phyloP scores from a whole-genome alignment of 1,284 basidiomycete genomes.

The Irpex sp. region DNA sequence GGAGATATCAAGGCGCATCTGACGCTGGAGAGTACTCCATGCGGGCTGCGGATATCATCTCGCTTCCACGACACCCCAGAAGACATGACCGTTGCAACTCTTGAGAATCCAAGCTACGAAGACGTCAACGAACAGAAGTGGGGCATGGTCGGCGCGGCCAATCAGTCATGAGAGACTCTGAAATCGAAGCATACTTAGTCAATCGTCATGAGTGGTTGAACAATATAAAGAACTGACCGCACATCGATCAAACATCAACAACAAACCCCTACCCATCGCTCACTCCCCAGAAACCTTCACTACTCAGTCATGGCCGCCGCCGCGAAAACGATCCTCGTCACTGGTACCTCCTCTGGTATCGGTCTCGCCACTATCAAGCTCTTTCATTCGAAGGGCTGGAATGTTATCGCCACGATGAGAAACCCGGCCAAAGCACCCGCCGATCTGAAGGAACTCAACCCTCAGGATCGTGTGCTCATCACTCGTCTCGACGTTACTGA shows the following conservation, averaged over 20 bases:
- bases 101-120: background rate
- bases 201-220: background rate
- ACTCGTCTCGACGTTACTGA: background rate
- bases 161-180: background rate
- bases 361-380: background rate
- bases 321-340: background rate
- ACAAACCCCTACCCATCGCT: background rate
- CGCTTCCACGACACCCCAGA: background rate
- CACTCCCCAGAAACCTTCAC: background rate
- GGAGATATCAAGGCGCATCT: background rate
- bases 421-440: background rate
- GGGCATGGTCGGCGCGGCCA: background rate
- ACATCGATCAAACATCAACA: background rate
- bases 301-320: background rate
- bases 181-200: background rate
- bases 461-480: background rate
- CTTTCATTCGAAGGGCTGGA: constrained; percentile 1
- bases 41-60: background rate
- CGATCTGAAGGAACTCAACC: background rate
- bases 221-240: background rate
- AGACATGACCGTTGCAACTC: background rate
- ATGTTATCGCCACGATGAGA: background rate
- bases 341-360: background rate
- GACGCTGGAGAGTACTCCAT: background rate
- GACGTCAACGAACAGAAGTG: background rate